A percentile compares a stretch with the other conserved stretches of the same genome.
phyloP scores from a whole-genome alignment of 1,284 basidiomycete genomes.

The Exobasidium rhododendri region DNA sequence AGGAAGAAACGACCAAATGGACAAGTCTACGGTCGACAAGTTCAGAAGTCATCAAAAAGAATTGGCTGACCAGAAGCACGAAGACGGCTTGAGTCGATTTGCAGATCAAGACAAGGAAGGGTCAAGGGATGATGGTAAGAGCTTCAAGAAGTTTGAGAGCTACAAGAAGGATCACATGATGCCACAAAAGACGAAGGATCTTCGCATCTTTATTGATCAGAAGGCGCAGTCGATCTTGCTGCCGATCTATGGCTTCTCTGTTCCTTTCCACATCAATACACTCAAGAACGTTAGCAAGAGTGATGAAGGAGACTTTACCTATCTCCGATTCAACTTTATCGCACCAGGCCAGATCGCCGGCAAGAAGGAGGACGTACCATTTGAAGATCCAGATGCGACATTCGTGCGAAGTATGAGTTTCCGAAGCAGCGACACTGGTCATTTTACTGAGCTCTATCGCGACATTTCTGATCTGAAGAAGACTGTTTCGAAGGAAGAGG shows the following conservation, averaged over 20 bases:
- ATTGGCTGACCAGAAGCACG: conserved; percentile 73
- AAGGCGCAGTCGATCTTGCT: conserved; percentile 84
- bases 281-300: conserved; percentile 98
- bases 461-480: conserved; percentile 95
- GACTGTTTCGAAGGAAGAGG: conserved; percentile 91
- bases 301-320: conserved; percentile 92
- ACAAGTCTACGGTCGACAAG: conserved; percentile 68
- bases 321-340: conserved; percentile 95
- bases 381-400: conserved; percentile 93
- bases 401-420: conserved; percentile 95
- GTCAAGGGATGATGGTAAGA: conserved; percentile 64
- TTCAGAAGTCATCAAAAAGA: conserved; percentile 85
- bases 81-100: conserved; percentile 78
- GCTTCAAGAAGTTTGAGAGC: conserved; percentile 90
- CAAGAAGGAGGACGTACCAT: conserved; percentile 99
- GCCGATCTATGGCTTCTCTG: conserved; percentile 90
- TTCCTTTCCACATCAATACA: conserved; percentile 97
- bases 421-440: conserved; percentile 81
- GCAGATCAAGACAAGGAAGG: conserved; percentile 60
- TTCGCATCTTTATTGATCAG: conserved; percentile 76
- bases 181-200: conserved; percentile 60
- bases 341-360: conserved; percentile 95
- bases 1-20: conserved; percentile 72
- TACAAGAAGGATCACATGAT: conserved; percentile 90
- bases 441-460: conserved; percentile 83